These are phyloP conservation scores for Emericellopsis atlantica DNA, from an alignment of 2,329 filamentous ascomycete species.

Conservation along the genomic window DNA sequence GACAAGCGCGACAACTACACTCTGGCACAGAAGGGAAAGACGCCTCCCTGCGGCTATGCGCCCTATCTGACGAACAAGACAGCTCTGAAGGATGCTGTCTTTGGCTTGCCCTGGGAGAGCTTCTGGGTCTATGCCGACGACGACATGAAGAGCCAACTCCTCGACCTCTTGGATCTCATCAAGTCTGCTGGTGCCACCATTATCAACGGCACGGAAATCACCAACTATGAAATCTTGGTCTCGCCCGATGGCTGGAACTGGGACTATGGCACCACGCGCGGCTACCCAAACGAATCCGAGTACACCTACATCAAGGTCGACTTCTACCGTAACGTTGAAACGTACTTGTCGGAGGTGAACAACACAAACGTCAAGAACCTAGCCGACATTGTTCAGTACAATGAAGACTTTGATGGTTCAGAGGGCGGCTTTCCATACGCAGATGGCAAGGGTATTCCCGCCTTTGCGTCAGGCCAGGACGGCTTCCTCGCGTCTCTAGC, in stretches of 20 bases:
- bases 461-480: constrained; percentile 60
- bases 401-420: constrained; percentile 47
- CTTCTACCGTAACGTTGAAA: constrained; percentile 49
- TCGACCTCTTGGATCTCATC: constrained; percentile 35
- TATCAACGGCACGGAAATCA: constrained; percentile 58
- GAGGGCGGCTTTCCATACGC: constrained; percentile 54
- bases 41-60: constrained; percentile 41
- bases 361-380: constrained; percentile 48
- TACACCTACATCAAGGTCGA: constrained; percentile 62
- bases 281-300: constrained; percentile 59
- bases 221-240: constrained; percentile 47
- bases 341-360: constrained; percentile 48
- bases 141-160: constrained; percentile 41
- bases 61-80: constrained; percentile 40
- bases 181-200: constrained; percentile 50
- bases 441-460: constrained; percentile 32
- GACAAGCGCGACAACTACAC: constrained; percentile 57
- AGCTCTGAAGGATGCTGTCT: constrained; percentile 46
- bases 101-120: constrained; percentile 59
- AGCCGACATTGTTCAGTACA: constrained; percentile 54
- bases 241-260: constrained; percentile 62
- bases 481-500: constrained; percentile 51
- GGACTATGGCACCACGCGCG: constrained; percentile 50
- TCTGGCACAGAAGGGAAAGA: constrained; percentile 37
- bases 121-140: constrained; percentile 53